Evolutionary conservation across 2,329 filamentous ascomycete genomes (phyloP).

Genomic region (Massarina eburnea): DNA sequence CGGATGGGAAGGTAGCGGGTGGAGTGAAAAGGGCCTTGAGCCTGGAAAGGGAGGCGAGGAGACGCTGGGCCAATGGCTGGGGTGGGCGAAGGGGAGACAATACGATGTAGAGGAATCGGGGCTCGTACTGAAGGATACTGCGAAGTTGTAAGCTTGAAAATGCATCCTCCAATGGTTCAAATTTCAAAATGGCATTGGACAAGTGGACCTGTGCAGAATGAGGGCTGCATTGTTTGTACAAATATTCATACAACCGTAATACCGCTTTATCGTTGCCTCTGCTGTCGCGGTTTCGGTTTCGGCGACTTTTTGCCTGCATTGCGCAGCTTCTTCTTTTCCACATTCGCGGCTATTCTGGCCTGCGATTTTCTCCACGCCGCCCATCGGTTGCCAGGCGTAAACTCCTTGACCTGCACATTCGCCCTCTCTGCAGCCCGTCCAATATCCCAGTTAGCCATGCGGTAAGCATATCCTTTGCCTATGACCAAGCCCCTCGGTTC

Average conservation of each 20-base stretch:
- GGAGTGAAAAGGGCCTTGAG: constrained; percentile 59
- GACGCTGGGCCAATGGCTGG: constrained; percentile 70
- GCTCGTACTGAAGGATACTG: constrained; percentile 49
- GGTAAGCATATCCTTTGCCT: constrained; percentile 62
- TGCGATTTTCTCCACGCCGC: constrained; percentile 65
- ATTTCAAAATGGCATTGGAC: background rate
- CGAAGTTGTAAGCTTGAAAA: constrained; percentile 22
- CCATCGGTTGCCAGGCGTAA: constrained; percentile 62
- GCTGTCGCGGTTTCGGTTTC: constrained; percentile 17
- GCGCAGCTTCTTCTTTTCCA: constrained; percentile 58
- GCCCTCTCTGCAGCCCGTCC: constrained; percentile 63
- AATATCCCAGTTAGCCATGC: constrained; percentile 69
- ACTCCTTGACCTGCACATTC: constrained; percentile 57
- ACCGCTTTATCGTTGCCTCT: constrained; percentile 28
- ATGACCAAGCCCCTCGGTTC: constrained; percentile 17
- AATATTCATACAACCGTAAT: constrained; percentile 22
- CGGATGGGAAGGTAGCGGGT: constrained; percentile 68
- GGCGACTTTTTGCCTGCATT: constrained; percentile 43
- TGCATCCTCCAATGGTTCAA: background rate
- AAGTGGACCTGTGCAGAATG: background rate
- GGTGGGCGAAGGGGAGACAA: constrained; percentile 72
- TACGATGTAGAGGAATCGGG: constrained; percentile 58
- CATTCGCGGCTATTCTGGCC: constrained; percentile 53
- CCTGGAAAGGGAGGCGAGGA: constrained; percentile 75
- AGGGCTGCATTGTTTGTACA: constrained; percentile 18